phyloP scores from a whole-genome alignment of 2,329 filamentous ascomycete genomes.

The Fusarium ambrosium region DNA sequence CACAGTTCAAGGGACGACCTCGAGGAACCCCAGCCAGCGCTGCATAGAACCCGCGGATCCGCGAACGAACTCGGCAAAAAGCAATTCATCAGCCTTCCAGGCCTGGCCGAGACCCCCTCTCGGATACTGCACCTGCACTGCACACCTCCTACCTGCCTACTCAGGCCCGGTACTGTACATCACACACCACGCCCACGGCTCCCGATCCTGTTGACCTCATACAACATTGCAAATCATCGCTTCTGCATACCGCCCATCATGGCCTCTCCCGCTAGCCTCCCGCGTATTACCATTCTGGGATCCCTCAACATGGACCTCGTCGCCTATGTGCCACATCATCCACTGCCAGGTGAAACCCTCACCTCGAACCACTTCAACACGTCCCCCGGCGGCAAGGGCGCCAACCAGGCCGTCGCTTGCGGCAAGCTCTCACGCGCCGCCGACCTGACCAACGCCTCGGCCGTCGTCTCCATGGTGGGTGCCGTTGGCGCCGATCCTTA shows the following conservation, averaged over 20 bases:
- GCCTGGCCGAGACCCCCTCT: not conserved
- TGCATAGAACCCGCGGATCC: not conserved
- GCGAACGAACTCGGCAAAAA: conserved; percentile 10
- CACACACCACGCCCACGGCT: conserved; percentile 10
- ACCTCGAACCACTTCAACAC: conserved; percentile 83
- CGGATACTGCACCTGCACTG: no score
- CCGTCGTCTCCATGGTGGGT: conserved; percentile 77
- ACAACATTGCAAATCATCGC: not conserved
- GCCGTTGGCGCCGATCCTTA: conserved; percentile 80
- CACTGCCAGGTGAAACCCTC: conserved; percentile 87
- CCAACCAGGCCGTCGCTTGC: conserved; percentile 93
- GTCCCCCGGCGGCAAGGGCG: conserved; percentile 92
- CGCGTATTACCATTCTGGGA: conserved; percentile 83
- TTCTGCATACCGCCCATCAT: conserved; percentile 29
- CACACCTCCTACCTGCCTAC: not conserved
- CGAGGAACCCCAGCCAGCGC: not conserved
- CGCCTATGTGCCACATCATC: conserved; percentile 86
- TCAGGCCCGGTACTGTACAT: not conserved
- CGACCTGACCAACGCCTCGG: conserved; percentile 51
- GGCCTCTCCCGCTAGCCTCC: conserved; percentile 43
- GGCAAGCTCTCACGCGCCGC: conserved; percentile 79
- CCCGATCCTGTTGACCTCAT: conserved; percentile 17
- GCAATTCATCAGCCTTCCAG: conserved; percentile 6
- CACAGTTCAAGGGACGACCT: not conserved
- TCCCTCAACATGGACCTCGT: conserved; percentile 97